Conservation (phyloP, 2,329 filamentous ascomycete species). For the Cryoendolithus antarcticus region DNA sequence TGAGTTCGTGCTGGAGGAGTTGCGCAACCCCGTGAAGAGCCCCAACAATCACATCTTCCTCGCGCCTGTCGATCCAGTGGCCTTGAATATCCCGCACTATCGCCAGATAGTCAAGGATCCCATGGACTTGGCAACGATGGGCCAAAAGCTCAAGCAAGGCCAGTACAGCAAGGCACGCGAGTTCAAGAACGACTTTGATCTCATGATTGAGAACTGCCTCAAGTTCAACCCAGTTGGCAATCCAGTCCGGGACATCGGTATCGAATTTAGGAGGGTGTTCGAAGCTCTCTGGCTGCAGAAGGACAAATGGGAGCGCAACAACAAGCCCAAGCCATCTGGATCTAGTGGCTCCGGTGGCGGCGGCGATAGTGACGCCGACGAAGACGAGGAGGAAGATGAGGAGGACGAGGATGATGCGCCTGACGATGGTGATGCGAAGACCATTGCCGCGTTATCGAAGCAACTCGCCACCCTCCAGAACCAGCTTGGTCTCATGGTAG, state of each 20-base stretch:
- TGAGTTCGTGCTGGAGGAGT: conserved; percentile 64
- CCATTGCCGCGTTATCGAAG: conserved; percentile 60
- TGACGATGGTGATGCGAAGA: conserved; percentile 29
- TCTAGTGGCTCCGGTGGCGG: conserved; percentile 52
- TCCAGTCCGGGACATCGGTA: conserved; percentile 58
- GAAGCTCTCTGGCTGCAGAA: conserved; percentile 66
- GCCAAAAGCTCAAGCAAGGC: conserved; percentile 61
- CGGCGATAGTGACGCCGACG: conserved; percentile 59
- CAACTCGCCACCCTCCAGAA: conserved; percentile 44
- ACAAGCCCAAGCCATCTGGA: conserved; percentile 55
- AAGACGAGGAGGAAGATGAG: conserved; percentile 48
- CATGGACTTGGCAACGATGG: conserved; percentile 85
- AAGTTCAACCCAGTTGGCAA: conserved; percentile 80
- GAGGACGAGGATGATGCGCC: conserved; percentile 31
- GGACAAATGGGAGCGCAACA: conserved; percentile 64
- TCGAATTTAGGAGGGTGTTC: conserved; percentile 63
- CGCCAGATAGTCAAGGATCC: conserved; percentile 91
- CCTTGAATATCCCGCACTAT: conserved; percentile 84
- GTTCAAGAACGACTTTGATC: conserved; percentile 68
- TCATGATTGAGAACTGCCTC: conserved; percentile 82
- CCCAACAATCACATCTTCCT: conserved; percentile 62
- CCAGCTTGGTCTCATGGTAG: conserved; percentile 20
- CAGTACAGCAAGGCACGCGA: conserved; percentile 75
- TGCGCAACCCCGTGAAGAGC: conserved; percentile 62
- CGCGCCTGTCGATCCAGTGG: conserved; percentile 80